Evolutionary conservation across 2,329 filamentous ascomycete species (phyloP).

Genomic region (Bertia moriformis): DNA sequence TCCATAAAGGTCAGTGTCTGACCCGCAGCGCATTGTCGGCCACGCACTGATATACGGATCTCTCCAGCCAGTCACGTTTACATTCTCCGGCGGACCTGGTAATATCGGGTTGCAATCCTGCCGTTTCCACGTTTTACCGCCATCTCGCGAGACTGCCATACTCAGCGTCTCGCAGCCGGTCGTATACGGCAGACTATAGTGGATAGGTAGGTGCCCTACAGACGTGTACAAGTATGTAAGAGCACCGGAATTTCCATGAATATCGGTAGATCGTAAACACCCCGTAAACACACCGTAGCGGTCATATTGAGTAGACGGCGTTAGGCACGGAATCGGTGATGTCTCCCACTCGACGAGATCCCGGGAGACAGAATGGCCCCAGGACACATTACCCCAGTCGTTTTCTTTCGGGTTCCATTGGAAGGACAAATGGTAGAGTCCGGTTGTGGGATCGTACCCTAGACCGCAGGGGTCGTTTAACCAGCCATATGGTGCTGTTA

Average conservation of each 20-base stretch:
- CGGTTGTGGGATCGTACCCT: constrained; percentile 29
- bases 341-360: constrained; percentile 27
- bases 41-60: constrained; percentile 17
- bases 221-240: constrained; percentile 19
- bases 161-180: constrained; percentile 23
- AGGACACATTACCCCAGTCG: constrained; percentile 24
- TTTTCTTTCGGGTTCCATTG: constrained; percentile 27
- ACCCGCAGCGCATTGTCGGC: constrained; percentile 10
- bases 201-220: constrained; percentile 16
- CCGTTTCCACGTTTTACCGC: constrained; percentile 17
- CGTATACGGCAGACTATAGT: constrained; percentile 21
- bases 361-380: constrained; percentile 34
- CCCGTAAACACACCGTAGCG: constrained; percentile 34
- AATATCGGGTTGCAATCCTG: constrained; percentile 14
- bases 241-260: constrained; percentile 20
- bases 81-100: constrained; percentile 10
- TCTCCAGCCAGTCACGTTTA: constrained; percentile 15
- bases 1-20: constrained; percentile 20
- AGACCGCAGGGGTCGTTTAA: constrained; percentile 31
- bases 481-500: constrained; percentile 12
- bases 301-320: constrained; percentile 2
- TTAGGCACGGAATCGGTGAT: constrained; percentile 1
- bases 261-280: constrained; percentile 29
- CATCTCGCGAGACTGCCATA: constrained; percentile 21
- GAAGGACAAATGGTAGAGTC: constrained; percentile 35